These are phyloP conservation scores for Babesia ovata DNA, from an alignment of 169 alveolate species.

Conservation along the genomic window DNA sequence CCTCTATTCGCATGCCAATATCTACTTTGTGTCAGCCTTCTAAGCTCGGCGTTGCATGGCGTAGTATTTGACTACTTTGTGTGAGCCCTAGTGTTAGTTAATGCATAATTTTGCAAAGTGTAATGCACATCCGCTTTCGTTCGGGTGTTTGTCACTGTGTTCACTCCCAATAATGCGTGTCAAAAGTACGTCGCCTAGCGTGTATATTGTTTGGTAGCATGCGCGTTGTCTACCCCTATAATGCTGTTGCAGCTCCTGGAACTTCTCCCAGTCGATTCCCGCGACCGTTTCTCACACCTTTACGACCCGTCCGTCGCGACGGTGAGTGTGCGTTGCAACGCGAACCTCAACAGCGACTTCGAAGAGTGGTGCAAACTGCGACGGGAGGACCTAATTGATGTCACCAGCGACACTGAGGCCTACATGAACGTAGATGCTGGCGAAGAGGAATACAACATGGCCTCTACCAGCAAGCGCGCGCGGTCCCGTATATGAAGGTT, in stretches of 20 bases:
- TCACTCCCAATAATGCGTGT: neutral
- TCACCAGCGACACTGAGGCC: constrained; percentile 71
- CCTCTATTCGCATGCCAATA: too few relatives aligned
- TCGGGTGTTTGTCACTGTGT: neutral
- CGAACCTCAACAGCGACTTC: constrained; percentile 56
- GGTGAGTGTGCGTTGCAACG: constrained; percentile 49
- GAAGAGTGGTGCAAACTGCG: constrained; percentile 71
- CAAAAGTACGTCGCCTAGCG: neutral
- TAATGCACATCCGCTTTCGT: too few relatives aligned
- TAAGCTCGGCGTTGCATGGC: too few relatives aligned
- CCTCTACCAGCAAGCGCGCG: constrained; percentile 30
- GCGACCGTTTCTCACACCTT: constrained; percentile 23
- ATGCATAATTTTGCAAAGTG: too few relatives aligned
- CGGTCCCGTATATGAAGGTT: constrained; percentile 21
- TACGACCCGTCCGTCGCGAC: constrained; percentile 36
- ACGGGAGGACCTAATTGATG: constrained; percentile 61
- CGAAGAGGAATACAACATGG: constrained; percentile 15
- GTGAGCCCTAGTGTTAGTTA: too few relatives aligned
- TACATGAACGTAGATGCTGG: constrained; percentile 50
- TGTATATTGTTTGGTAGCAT: neutral
- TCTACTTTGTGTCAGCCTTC: too few relatives aligned
- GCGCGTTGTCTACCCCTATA: neutral
- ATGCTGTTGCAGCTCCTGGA: constrained; percentile 12
- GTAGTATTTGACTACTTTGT: too few relatives aligned
- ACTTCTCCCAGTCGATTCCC: constrained; percentile 33